Evolutionary conservation across 495 filamentous ascomycete species (phyloP).

Genomic region (Cercophora scortea): DNA sequence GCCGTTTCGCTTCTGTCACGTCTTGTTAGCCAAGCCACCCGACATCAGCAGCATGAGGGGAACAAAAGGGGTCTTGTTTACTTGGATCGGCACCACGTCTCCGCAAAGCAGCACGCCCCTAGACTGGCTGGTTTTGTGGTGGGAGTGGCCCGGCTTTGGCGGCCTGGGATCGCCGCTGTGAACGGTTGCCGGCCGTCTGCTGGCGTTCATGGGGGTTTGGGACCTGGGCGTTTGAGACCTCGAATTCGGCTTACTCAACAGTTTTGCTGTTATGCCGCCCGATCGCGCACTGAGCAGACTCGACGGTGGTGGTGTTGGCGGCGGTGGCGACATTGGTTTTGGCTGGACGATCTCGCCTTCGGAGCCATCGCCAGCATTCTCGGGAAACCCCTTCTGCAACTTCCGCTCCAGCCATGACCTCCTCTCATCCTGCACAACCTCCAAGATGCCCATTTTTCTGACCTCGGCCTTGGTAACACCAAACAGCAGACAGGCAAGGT

Average conservation of each 20-base stretch:
- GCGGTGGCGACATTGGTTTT: conserved; percentile 26
- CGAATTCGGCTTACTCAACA: conserved; percentile 83
- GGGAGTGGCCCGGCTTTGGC: conserved; percentile 39
- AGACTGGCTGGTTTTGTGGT: conserved; percentile 63
- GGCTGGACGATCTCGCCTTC: conserved; percentile 36
- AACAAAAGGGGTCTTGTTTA: neutral
- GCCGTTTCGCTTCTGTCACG: conserved; percentile 80
- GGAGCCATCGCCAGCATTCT: conserved; percentile 34
- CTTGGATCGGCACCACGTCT: conserved; percentile 83
- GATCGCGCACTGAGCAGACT: conserved; percentile 49
- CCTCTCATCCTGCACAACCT: conserved; percentile 84
- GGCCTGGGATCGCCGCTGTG: conserved; percentile 64
- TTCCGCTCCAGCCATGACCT: conserved; percentile 86
- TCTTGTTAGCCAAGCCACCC: conserved; percentile 3
- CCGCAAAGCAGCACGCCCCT: conserved; percentile 90
- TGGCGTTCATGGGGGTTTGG: conserved; percentile 31
- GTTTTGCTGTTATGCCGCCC: conserved; percentile 74
- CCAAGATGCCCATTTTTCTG: conserved; percentile 87
- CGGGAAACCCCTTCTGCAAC: conserved; percentile 47
- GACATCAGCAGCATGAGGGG: too few species aligned
- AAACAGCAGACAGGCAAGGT: conserved; percentile 91
- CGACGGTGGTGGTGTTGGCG: conserved; percentile 40
- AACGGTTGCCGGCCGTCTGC: conserved; percentile 60
- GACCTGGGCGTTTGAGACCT: conserved; percentile 44
- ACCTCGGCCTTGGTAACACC: conserved; percentile 92